Conservation (phyloP, 2,329 filamentous ascomycete species). For the Fusarium scirpi region DNA sequence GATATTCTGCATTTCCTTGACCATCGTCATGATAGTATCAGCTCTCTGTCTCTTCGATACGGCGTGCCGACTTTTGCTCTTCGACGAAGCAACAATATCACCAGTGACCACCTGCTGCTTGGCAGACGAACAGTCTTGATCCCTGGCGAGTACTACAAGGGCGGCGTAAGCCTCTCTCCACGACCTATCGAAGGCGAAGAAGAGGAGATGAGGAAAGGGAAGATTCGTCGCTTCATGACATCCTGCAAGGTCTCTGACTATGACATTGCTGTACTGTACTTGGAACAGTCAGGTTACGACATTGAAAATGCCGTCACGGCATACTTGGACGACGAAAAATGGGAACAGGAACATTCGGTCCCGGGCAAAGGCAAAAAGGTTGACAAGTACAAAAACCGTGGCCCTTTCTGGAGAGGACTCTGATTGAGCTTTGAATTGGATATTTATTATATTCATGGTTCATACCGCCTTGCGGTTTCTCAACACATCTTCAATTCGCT, state of each 20-base stretch:
- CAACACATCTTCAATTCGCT: slow-evolving; percentile 43
- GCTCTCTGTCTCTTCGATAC: slow-evolving; percentile 78
- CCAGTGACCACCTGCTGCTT: slow-evolving; percentile 76
- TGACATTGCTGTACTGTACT: slow-evolving; percentile 79
- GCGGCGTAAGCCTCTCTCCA: slow-evolving; percentile 75
- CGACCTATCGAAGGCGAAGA: slow-evolving; percentile 79
- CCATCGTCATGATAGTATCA: slow-evolving; percentile 74
- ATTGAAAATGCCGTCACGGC: slow-evolving; percentile 72
- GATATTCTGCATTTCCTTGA: slow-evolving; percentile 82
- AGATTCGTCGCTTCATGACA: slow-evolving; percentile 82
- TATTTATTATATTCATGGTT: slow-evolving; percentile 50
- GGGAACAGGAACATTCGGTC: slow-evolving; percentile 76
- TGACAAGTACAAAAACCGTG: slow-evolving; percentile 49
- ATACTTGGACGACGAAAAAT: slow-evolving; percentile 78
- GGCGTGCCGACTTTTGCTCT: slow-evolving; percentile 73
- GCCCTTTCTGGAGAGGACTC: slow-evolving; percentile 51
- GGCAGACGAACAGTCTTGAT: slow-evolving; percentile 78
- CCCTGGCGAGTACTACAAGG: slow-evolving; percentile 76
- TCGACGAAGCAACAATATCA: slow-evolving; percentile 75
- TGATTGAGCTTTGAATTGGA: slow-evolving; percentile 37
- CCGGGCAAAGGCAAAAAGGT: slow-evolving; percentile 41
- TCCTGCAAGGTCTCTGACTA: slow-evolving; percentile 81
- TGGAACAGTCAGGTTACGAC: slow-evolving; percentile 76
- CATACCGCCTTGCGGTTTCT: slow-evolving; percentile 41
- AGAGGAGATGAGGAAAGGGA: slow-evolving; percentile 76